These are phyloP conservation scores for Lipomyces yamadae DNA, from an alignment of 805 yeast species.

Conservation along the genomic window DNA sequence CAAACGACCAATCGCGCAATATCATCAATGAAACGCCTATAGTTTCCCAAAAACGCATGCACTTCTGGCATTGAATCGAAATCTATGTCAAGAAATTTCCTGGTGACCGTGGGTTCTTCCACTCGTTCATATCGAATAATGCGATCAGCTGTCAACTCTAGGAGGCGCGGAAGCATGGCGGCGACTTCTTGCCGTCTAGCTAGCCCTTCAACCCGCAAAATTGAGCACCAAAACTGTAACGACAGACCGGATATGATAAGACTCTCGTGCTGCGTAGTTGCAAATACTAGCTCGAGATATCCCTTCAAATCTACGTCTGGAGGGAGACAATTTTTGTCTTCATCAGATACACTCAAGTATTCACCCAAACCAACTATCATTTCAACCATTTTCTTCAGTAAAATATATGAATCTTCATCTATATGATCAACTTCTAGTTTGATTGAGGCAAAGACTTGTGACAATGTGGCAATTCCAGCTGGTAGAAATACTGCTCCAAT, in stretches of 20 bases:
- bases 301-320: slow-evolving; percentile 64
- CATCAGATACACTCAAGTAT: slow-evolving; percentile 61
- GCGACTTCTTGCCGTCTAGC: slow-evolving; percentile 50
- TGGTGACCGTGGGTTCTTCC: slow-evolving; percentile 61
- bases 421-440: slow-evolving; percentile 65
- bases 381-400: slow-evolving; percentile 88
- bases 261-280: slow-evolving; percentile 82
- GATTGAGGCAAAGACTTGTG: slow-evolving; percentile 60
- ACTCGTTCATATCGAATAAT: slow-evolving; percentile 72
- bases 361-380: slow-evolving; percentile 88
- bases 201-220: slow-evolving; percentile 78
- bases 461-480: slow-evolving; percentile 73
- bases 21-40: slow-evolving; percentile 84
- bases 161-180: slow-evolving; percentile 63
- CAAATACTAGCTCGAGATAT: slow-evolving; percentile 74
- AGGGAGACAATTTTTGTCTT: slow-evolving; percentile 48
- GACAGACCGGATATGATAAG: slow-evolving; percentile 89
- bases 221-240: slow-evolving; percentile 91
- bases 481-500: slow-evolving; percentile 77
- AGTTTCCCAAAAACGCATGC: slow-evolving; percentile 74
- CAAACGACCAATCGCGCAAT: slow-evolving; percentile 87
- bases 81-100: slow-evolving; percentile 75
- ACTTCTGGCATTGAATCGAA: slow-evolving; percentile 86
- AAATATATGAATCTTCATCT: slow-evolving; percentile 78
- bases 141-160: slow-evolving; percentile 78